Percentiles rank a stretch among this genome's conserved stretches.
These are phyloP conservation scores for Colletotrichum sp. DNA, from an alignment of 2,329 filamentous ascomycete genomes.

Conservation along the genomic window DNA sequence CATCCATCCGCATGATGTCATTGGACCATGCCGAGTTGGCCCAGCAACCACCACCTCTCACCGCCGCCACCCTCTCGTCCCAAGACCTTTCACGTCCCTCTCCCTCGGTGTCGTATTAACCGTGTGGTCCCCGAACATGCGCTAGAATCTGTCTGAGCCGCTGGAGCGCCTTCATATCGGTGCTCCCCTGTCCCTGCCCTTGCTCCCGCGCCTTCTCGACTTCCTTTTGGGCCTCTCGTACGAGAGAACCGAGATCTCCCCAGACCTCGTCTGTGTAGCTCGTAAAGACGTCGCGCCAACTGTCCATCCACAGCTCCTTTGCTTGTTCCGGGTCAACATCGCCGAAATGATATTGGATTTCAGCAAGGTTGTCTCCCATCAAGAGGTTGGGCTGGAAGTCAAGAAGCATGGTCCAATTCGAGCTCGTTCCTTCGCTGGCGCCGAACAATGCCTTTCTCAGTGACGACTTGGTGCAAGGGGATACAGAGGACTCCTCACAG, in stretches of 20 bases:
- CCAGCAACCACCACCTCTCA: slow-evolving; percentile 6
- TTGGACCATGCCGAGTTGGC: slow-evolving; percentile 14
- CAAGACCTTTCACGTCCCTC: background rate
- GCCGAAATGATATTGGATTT: slow-evolving; percentile 38
- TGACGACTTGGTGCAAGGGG: slow-evolving; percentile 22
- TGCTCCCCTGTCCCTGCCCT: background rate
- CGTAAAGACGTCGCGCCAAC: slow-evolving; percentile 62
- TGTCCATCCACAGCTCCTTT: slow-evolving; percentile 52
- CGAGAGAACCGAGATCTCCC: slow-evolving; percentile 65
- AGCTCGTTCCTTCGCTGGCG: background rate
- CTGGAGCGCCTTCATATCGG: slow-evolving; percentile 34
- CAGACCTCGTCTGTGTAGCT: slow-evolving; percentile 71
- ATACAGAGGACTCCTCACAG: slow-evolving; percentile 12
- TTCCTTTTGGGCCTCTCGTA: slow-evolving; percentile 62
- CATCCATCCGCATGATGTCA: slow-evolving; percentile 14
- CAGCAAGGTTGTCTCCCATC: slow-evolving; percentile 7
- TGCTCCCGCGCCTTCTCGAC: slow-evolving; percentile 41
- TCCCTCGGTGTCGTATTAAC: background rate
- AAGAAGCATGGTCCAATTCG: slow-evolving; percentile 50
- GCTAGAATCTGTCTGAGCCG: slow-evolving; percentile 41
- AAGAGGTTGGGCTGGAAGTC: slow-evolving; percentile 56
- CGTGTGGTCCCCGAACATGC: slow-evolving; percentile 33
- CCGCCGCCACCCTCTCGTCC: background rate
- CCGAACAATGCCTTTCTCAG: slow-evolving; percentile 31
- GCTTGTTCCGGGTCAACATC: slow-evolving; percentile 41